Base-by-base conservation (phyloP, 495 filamentous ascomycete species). In the Penicillium macrosclerotiorum region DNA sequence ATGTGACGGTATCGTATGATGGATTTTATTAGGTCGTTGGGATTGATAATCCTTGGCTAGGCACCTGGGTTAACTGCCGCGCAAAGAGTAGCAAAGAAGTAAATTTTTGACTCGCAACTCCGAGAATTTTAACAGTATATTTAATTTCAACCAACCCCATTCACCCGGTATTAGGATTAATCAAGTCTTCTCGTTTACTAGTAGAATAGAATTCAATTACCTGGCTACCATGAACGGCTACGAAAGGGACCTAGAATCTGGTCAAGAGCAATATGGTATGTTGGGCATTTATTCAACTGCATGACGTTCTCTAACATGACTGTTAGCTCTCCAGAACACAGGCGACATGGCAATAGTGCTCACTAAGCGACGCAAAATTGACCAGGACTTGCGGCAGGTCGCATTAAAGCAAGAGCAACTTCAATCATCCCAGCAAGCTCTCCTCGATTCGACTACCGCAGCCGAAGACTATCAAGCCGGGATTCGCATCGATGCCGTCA, bases 401-500 rank as follows among this genome's bases (percentile, higher is more conserved):
- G 12, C 14, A 8, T 4, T 12, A 8, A 46, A 46, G 13, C 33
- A 38, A 12, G 17, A 3, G 5, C 14, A 46, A 9, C 52, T 55
- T 12, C 52, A 39, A 27, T 18, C 42, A 8, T 40, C 47, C n/a
- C 52, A 55, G 24, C 52, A 55, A 22, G 46, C 46, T 14, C 30
- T 55, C 18, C 47, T 58, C 12, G 38, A 54, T 38, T 43, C 51
- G 1, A 45, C 14, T n/a, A 44, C n/a, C 19, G 13, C 26, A 7
- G 29, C 42, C 2, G 46, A 49, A 4, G 51, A 52, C 16, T 26
- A 47, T 13, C 19, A 39, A 3, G 37, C 41, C 13, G 45, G 45
- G 12, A 22, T 27, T 9, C 32, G 31, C 8, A 35, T 54, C 3
- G 77, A 85, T 42, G 60, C 69, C 30, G 73, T 89, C 41, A 76